phyloP scores from a whole-genome alignment of 2,329 filamentous ascomycete species.

The Sordariomycetes sp. region DNA sequence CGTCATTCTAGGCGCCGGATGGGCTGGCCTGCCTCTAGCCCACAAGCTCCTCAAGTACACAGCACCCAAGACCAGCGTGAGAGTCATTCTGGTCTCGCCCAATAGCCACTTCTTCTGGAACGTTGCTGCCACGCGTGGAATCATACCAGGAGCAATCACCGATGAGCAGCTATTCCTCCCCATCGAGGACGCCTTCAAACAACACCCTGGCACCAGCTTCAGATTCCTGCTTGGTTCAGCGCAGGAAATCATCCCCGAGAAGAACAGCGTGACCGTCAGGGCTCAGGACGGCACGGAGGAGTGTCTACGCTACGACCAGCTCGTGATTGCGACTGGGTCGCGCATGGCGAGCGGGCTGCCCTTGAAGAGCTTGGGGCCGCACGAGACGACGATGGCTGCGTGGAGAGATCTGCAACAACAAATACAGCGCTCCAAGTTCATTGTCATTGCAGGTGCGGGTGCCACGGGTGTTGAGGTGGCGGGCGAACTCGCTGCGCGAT shows the following conservation, averaged over 20 bases:
- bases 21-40: constrained; percentile 38
- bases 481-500: constrained; percentile 78
- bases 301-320: constrained; percentile 39
- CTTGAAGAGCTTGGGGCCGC: constrained; percentile 13
- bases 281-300: constrained; percentile 17
- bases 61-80: constrained; percentile 27
- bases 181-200: constrained; percentile 32
- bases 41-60: constrained; percentile 44
- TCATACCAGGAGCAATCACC: constrained; percentile 36
- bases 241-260: constrained; percentile 19
- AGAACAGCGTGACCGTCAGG: constrained; percentile 26
- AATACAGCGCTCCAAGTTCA: constrained; percentile 35
- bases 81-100: constrained; percentile 43
- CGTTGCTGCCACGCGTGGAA: constrained; percentile 42
- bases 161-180: constrained; percentile 37
- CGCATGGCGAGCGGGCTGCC: constrained; percentile 33
- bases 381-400: constrained; percentile 27
- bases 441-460: constrained; percentile 47
- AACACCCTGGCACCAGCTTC: constrained; percentile 32
- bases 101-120: constrained; percentile 49
- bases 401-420: constrained; percentile 8
- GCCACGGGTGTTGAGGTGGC: constrained; percentile 46
- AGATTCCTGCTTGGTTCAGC: constrained; percentile 41
- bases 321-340: constrained; percentile 47
- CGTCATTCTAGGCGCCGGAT: constrained; percentile 42